A percentile compares a stretch with the other conserved stretches of the same genome.
Evolutionary conservation across 2,329 filamentous ascomycete species (phyloP).

Genomic region (Dactylonectria macrodidyma): DNA sequence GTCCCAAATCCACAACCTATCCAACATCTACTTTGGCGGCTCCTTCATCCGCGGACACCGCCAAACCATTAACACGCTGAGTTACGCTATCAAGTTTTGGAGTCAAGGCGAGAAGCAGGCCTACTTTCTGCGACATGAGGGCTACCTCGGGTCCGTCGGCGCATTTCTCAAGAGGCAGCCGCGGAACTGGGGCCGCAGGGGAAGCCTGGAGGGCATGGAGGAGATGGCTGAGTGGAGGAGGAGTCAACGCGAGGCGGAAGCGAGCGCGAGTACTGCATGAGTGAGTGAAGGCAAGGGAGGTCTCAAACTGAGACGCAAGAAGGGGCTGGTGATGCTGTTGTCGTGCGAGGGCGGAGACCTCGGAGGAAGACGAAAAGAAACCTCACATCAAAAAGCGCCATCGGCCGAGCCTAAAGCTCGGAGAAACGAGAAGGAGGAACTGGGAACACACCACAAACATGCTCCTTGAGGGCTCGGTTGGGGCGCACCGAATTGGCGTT

Average conservation of each 20-base stretch:
- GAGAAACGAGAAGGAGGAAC: conserved; percentile 15
- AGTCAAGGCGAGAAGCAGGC: conserved; percentile 94
- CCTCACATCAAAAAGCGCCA: conserved; percentile 24
- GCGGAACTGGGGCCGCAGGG: conserved; percentile 89
- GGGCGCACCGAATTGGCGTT: conserved; percentile 38
- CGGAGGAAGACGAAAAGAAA: conserved; percentile 14
- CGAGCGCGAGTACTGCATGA: conserved; percentile 28
- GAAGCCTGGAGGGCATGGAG: conserved; percentile 75
- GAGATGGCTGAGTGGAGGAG: conserved; percentile 51
- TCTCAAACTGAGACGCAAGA: conserved; percentile 2
- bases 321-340: conserved; percentile 18
- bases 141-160: conserved; percentile 93
- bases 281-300: conserved; percentile 6
- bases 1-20: conserved; percentile 91
- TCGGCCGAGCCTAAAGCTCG: conserved; percentile 11
- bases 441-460: conserved; percentile 17
- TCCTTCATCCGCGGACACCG: conserved; percentile 96
- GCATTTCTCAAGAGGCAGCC: conserved; percentile 95
- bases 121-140: conserved; percentile 95
- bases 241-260: conserved; percentile 36
- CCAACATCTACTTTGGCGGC: conserved; percentile 97
- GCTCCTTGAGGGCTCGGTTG: conserved; percentile 15
- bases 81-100: conserved; percentile 98
- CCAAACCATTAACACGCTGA: conserved; percentile 97
- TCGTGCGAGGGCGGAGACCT: conserved; percentile 25